phyloP scores from a whole-genome alignment of 208 protist genomes.

The Crithidia brevicula region DNA sequence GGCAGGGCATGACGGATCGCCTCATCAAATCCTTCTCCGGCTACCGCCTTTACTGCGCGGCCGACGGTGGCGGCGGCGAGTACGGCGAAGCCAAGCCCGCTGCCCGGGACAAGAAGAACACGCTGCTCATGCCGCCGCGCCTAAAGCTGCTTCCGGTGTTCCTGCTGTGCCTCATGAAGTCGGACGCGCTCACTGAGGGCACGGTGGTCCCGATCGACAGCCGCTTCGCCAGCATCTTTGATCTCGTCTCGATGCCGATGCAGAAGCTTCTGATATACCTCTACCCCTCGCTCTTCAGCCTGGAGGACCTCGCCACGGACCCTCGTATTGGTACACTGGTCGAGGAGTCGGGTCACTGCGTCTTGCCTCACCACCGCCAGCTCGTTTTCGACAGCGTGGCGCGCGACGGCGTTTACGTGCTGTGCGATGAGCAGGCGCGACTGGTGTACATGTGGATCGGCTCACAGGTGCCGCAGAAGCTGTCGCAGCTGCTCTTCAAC shows the following conservation, averaged over 20 bases:
- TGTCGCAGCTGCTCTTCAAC: slow-evolving; percentile 67
- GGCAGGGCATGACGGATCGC: slow-evolving; percentile 48
- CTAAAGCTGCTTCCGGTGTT: slow-evolving; percentile 94
- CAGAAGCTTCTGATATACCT: slow-evolving; percentile 76
- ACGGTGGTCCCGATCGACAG: slow-evolving; percentile 81
- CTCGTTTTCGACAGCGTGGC: slow-evolving; percentile 78
- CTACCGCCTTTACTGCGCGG: slow-evolving; percentile 83
- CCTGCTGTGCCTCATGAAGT: slow-evolving; percentile 82
- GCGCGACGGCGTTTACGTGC: slow-evolving; percentile 75
- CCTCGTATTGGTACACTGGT: slow-evolving; percentile 51
- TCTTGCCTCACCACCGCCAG: slow-evolving; percentile 66
- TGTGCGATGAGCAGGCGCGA: slow-evolving; percentile 84
- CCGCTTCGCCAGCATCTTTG: slow-evolving; percentile 72
- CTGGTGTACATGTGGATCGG: slow-evolving; percentile 91
- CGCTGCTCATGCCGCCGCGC: slow-evolving; percentile 92
- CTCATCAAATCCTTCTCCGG: slow-evolving; percentile 72
- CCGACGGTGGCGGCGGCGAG: slow-evolving; percentile 23
- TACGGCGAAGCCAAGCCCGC: slow-evolving; percentile 20
- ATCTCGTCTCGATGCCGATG: slow-evolving; percentile 74
- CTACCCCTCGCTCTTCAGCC: slow-evolving; percentile 85
- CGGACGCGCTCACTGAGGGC: slow-evolving; percentile 76
- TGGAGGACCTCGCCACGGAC: slow-evolving; percentile 57
- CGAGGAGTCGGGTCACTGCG: slow-evolving; percentile 50
- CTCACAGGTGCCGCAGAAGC: slow-evolving; percentile 43
- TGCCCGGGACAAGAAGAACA: slow-evolving; percentile 32